These are phyloP conservation scores for Solanum chilense DNA, from an alignment of 257 asterid genomes.

Conservation along the genomic window DNA sequence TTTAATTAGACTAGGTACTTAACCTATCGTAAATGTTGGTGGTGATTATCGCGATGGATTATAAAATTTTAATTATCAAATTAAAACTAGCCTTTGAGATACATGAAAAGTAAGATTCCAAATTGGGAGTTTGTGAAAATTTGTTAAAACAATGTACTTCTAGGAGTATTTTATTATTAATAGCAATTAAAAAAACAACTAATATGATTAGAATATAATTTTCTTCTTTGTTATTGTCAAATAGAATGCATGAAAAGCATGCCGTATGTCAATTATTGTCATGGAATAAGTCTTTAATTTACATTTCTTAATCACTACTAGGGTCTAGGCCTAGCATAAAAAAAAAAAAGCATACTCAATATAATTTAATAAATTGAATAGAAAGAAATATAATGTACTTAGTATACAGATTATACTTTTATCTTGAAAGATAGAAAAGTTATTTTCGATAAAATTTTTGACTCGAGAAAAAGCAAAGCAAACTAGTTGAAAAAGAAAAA, in stretches of 20 bases:
- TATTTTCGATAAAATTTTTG: no score
- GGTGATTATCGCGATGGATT: no score
- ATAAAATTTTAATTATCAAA: not conserved
- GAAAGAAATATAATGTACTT: no score
- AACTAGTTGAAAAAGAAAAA: no score
- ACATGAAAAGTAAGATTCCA: not conserved
- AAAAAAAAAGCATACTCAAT: not conserved
- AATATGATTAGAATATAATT: not conserved
- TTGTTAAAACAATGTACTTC: not conserved
- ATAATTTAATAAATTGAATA: no score
- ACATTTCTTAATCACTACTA: not conserved
- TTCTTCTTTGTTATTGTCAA: not conserved
- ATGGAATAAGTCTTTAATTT: not conserved
- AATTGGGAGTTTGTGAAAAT: not conserved
- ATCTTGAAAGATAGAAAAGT: accelerated
- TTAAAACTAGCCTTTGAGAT: not conserved
- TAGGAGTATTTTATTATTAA: not conserved
- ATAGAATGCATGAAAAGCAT: not conserved
- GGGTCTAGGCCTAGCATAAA: not conserved
- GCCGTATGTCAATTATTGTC: not conserved
- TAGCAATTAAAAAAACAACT: not conserved
- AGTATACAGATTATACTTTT: no score
- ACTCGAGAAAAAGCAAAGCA: no score
- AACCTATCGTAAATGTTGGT: no score
- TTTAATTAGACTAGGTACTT: no score